Conservation (phyloP, 1,139 yeast genomes). For the Taphrina deformans region DNA sequence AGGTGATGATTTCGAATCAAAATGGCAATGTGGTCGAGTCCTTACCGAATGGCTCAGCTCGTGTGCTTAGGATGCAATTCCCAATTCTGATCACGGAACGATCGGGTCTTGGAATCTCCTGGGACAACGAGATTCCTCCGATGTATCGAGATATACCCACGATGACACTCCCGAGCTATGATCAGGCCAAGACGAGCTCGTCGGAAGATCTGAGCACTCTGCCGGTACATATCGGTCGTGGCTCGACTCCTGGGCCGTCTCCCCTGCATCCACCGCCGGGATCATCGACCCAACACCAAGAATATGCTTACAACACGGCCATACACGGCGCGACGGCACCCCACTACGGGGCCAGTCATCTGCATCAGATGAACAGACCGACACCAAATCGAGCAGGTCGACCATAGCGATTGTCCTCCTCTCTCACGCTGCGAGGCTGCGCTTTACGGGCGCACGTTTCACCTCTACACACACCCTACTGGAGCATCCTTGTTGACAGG, state of each 20-base stretch:
- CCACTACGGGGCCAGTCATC: conserved; percentile 4
- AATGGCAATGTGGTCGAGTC: conserved; percentile 37
- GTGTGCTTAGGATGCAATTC: conserved; percentile 93
- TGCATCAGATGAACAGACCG: conserved; percentile 17
- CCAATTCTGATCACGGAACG: conserved; percentile 77
- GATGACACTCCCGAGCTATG: conserved; percentile 62
- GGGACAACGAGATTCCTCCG: conserved; percentile 99
- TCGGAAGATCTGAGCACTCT: conserved; percentile 18
- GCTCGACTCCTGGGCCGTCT: conserved; percentile 15
- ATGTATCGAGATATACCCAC: conserved; percentile 71
- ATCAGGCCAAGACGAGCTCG: conserved; percentile 23
- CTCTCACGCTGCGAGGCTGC: background rate
- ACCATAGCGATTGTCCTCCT: background rate
- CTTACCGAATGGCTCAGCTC: conserved; percentile 69
- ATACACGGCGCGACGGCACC: background rate
- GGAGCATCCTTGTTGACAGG: too few species aligned
- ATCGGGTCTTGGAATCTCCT: conserved; percentile 91
- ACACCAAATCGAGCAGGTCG: background rate
- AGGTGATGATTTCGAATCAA: conserved; percentile 56
- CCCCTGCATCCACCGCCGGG: conserved; percentile 1
- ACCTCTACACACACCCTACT: too few species aligned
- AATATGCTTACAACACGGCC: background rate
- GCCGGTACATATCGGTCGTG: conserved; percentile 21
- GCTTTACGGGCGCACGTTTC: background rate
- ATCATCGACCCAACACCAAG: conserved; percentile 13